A percentile compares a stretch with the other conserved stretches of the same genome.
Conservation (phyloP, 129 eudicot genomes). For the Flaveria sonorensis region DNA sequence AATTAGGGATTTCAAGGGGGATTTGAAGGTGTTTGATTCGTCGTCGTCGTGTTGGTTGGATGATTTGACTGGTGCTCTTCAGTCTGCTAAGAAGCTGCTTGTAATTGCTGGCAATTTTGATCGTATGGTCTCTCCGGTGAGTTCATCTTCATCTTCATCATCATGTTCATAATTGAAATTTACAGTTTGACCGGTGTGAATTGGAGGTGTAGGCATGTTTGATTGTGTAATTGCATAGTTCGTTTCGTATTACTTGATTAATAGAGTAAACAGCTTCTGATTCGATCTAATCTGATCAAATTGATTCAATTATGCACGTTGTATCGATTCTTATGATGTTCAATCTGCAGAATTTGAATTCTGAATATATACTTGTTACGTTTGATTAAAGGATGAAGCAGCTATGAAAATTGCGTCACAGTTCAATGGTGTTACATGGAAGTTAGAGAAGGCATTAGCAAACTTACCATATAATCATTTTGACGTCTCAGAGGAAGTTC, state of each 20-base stretch:
- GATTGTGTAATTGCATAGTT: too few relatives aligned
- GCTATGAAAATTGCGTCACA: conserved; percentile 68
- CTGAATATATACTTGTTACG: not conserved
- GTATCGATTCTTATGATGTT: not conserved
- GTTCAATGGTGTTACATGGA: conserved; percentile 87
- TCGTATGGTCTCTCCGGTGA: conserved; percentile 58
- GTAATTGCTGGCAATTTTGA: conserved; percentile 60
- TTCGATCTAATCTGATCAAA: too few relatives aligned
- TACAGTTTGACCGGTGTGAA: not conserved
- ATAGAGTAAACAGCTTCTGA: too few relatives aligned
- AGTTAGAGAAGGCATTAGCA: conserved; percentile 68
- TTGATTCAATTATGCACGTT: too few relatives aligned
- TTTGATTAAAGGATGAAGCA: conserved; percentile 69
- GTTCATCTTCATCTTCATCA: conserved; percentile 12
- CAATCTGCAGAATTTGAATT: not conserved
- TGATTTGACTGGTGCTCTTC: conserved; percentile 55
- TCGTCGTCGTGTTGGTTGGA: conserved; percentile 47
- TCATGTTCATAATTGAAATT: not conserved
- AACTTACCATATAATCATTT: conserved; percentile 60
- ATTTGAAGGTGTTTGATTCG: conserved; percentile 32
- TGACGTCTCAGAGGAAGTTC: conserved; percentile 86
- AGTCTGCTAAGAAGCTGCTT: conserved; percentile 61
- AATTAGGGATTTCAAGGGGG: conserved; percentile 55
- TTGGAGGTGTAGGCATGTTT: too few relatives aligned
- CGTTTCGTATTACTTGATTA: too few relatives aligned